phyloP scores from a whole-genome alignment of 768 basidiomycete genomes.

The Tricholoma terreum region DNA sequence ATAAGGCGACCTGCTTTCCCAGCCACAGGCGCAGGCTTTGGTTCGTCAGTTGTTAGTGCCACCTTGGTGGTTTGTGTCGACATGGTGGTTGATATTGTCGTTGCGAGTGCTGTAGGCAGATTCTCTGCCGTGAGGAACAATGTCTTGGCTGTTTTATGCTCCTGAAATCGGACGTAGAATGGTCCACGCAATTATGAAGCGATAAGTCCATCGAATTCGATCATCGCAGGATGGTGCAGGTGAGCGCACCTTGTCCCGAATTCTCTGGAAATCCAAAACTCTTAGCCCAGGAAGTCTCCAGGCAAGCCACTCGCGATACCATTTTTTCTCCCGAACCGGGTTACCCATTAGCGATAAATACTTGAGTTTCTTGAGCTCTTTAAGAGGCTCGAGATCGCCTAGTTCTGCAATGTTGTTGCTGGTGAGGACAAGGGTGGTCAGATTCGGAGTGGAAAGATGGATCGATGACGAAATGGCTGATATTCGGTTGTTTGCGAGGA shows the following conservation, averaged over 20 bases:
- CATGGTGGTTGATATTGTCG: conserved; percentile 70
- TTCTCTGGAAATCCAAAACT: conserved; percentile 93
- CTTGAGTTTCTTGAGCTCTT: conserved; percentile 69
- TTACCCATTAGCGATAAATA: conserved; percentile 78
- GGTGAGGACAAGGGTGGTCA: conserved; percentile 78
- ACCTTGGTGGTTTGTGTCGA: conserved; percentile 64
- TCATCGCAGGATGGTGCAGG: conserved; percentile 32
- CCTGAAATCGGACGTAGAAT: conserved; percentile 44
- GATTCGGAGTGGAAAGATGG: conserved; percentile 80
- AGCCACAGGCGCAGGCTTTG: conserved; percentile 51
- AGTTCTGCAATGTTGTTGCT: conserved; percentile 79
- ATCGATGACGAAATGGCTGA: conserved; percentile 78
- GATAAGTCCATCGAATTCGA: conserved; percentile 23
- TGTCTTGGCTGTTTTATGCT: conserved; percentile 69
- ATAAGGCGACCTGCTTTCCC: conserved; percentile 82
- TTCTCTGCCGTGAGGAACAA: conserved; percentile 82
- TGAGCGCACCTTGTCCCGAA: conserved; percentile 86
- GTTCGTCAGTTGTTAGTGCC: conserved; percentile 71
- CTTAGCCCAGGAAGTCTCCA: conserved; percentile 84
- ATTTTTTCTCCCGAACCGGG: conserved; percentile 87
- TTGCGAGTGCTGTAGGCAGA: conserved; percentile 76
- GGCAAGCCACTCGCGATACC: conserved; percentile 95
- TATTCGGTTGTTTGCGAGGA: conserved; percentile 90
- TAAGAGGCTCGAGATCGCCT: conserved; percentile 82
- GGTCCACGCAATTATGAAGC: conserved; percentile 15